phyloP scores from a whole-genome alignment of 2,329 filamentous ascomycete species.

The Emmonsiellopsis sp. region DNA sequence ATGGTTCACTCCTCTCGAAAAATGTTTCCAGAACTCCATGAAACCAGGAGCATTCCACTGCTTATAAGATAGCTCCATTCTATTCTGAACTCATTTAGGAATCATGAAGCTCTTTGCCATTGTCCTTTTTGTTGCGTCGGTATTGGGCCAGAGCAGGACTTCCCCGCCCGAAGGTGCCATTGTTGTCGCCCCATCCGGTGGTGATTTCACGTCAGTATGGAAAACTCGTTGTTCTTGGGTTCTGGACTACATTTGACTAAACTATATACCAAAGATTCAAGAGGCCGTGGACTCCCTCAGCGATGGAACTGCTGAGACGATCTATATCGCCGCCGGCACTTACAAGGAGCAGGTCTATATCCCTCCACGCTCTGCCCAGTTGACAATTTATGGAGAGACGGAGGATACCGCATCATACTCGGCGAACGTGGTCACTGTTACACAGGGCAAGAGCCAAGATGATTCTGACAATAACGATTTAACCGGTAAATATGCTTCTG shows the following conservation, averaged over 20 bases:
- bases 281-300: constrained; percentile 46
- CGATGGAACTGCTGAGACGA: constrained; percentile 44
- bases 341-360: constrained; percentile 52
- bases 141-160: not conserved
- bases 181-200: not conserved
- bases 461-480: not conserved
- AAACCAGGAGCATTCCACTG: no score
- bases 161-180: not conserved
- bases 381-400: constrained; percentile 51
- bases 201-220: not conserved
- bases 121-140: not conserved
- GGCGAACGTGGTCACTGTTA: constrained; percentile 49
- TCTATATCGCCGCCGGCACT: constrained; percentile 52
- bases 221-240: not conserved
- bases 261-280: constrained; percentile 35
- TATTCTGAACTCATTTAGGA: no score
- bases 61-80: no score
- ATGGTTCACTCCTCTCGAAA: no score
- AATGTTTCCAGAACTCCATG: no score
- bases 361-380: constrained; percentile 32
- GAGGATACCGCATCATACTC: constrained; percentile 41
- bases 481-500: not conserved
- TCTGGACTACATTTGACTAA: not conserved
- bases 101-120: not conserved
- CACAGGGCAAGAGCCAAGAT: constrained; percentile 9